A percentile compares a stretch with the other conserved stretches of the same genome.
These are phyloP conservation scores for Ambrosia artemisiifolia DNA, from an alignment of 129 eudicot species.

Conservation along the genomic window DNA sequence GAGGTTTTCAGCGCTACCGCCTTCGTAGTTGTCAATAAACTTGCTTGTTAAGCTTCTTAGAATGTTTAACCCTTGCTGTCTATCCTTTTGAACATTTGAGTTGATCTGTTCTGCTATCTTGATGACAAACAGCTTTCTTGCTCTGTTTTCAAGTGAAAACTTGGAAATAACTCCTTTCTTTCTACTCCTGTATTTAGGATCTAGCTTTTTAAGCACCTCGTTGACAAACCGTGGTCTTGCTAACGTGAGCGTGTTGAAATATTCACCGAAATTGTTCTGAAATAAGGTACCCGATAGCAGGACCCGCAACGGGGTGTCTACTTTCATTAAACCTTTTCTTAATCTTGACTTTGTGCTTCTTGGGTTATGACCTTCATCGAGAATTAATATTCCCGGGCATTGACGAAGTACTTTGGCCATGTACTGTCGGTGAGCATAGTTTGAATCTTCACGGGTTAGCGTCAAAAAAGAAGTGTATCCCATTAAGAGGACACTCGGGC, in stretches of 20 bases:
- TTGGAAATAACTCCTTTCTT: slow-evolving; percentile 50
- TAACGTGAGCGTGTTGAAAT: slow-evolving; percentile 86
- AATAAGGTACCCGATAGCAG: slow-evolving; percentile 87
- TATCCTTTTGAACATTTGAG: slow-evolving; percentile 54
- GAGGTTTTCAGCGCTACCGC: slow-evolving; percentile 76
- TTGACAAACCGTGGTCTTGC: slow-evolving; percentile 79
- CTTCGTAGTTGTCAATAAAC: slow-evolving; percentile 91
- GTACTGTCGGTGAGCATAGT: slow-evolving; percentile 81
- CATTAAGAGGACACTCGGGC: slow-evolving; percentile 94
- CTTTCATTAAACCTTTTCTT: slow-evolving; percentile 90
- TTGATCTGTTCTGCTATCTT: slow-evolving; percentile 68
- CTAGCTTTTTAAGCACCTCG: slow-evolving; percentile 76
- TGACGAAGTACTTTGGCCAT: slow-evolving; percentile 82
- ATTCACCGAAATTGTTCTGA: slow-evolving; percentile 96
- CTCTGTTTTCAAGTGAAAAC: slow-evolving; percentile 84
- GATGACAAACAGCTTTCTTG: slow-evolving; percentile 78
- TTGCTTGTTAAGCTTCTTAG: slow-evolving; percentile 68
- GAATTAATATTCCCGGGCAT: slow-evolving; percentile 84
- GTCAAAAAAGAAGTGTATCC: slow-evolving; percentile 95
- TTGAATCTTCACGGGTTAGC: slow-evolving; percentile 86
- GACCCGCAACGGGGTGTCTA: slow-evolving; percentile 69
- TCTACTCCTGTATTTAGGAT: slow-evolving; percentile 64
- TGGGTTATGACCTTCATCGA: slow-evolving; percentile 98
- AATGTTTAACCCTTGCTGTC: slow-evolving; percentile 57
- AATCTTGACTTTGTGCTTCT: slow-evolving; percentile 94